phyloP scores from a whole-genome alignment of 805 yeast genomes.

The Spencermartinsiella europaea region DNA sequence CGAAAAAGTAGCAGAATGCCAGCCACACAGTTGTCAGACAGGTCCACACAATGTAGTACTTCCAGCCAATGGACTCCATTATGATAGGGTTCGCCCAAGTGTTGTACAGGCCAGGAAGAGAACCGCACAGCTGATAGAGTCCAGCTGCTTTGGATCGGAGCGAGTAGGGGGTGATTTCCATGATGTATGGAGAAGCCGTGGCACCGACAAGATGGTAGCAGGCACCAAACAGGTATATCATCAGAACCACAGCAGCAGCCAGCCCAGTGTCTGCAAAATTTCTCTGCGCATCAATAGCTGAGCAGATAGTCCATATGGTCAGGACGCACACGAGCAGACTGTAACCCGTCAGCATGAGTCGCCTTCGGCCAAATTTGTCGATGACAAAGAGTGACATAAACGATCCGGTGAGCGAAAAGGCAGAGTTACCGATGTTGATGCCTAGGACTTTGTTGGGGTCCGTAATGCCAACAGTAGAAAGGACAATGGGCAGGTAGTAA shows the following conservation, averaged over 20 bases:
- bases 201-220: slow-evolving; percentile 52
- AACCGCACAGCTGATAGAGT: slow-evolving; percentile 24
- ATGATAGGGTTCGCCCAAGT: slow-evolving; percentile 35
- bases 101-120: slow-evolving; percentile 37
- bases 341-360: slow-evolving; percentile 40
- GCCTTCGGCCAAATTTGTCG: slow-evolving; percentile 49
- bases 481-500: slow-evolving; percentile 47
- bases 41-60: slow-evolving; percentile 38
- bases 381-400: slow-evolving; percentile 8
- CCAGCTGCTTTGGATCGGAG: slow-evolving; percentile 63
- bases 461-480: slow-evolving; percentile 49
- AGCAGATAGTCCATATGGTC: slow-evolving; percentile 47
- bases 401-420: background rate
- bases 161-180: slow-evolving; percentile 61
- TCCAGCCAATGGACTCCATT: slow-evolving; percentile 39
- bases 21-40: slow-evolving; percentile 31
- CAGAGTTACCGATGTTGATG: slow-evolving; percentile 9
- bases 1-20: slow-evolving; percentile 36
- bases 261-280: slow-evolving; percentile 24
- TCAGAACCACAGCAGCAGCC: slow-evolving; percentile 49
- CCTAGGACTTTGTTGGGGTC: slow-evolving; percentile 1
- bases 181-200: slow-evolving; percentile 58
- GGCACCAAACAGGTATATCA: slow-evolving; percentile 51
- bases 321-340: slow-evolving; percentile 5
- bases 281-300: slow-evolving; percentile 42